Evolutionary conservation across 495 filamentous ascomycete genomes (phyloP), one percentile per base, ranked within the genome.

Genomic region (Aspergillus sparsus): DNA sequence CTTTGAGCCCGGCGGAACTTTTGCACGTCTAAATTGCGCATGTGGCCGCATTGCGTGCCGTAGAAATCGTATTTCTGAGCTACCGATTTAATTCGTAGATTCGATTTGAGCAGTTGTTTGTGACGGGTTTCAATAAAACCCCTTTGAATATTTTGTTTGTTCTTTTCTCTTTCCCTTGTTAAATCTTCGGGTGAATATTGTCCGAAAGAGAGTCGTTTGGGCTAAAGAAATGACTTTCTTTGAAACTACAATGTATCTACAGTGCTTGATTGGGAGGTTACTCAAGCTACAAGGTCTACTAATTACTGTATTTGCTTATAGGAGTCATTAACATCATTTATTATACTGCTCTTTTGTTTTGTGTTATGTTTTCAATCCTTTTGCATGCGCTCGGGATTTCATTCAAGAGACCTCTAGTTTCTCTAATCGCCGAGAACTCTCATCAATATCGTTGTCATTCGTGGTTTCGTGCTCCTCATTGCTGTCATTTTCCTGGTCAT

Each of bases 1-100:
- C 45, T 54, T 54, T 54, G 58, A 32, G 32, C 53, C 53, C 41
- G 52, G 62, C 69, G 68, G 66, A 73, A 70, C 73, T 72, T 73
- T 74, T 65, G 66, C 61, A 57, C 49, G 57, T 39, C 52, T 49
- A 55, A 72, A 64, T 62, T 78, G 74, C 74, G 73, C 61, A 55
- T 42, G 55, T 78, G 74, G 76, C 76, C 76, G 76, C 74, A 36
- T 61, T 71, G 67, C 58, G 44, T 66, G 59, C 76, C 76, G 71
- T 71, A 75, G 33, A 5, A 21, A 13, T 41, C n/a, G 37, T 11
- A 11, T 41, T 10, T 41, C 9, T 58, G 35, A 12, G 5, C 34
- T 42, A n/a, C n/a, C n/a, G n/a, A 2, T 9, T 42, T n/a, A n/a
- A n/a, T n/a, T 35, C 34, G 49, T 27, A 7, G 15, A n/a, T 45